phyloP scores from a whole-genome alignment of 83 land plant genomes.

The Diphasiastrum complanatum region DNA sequence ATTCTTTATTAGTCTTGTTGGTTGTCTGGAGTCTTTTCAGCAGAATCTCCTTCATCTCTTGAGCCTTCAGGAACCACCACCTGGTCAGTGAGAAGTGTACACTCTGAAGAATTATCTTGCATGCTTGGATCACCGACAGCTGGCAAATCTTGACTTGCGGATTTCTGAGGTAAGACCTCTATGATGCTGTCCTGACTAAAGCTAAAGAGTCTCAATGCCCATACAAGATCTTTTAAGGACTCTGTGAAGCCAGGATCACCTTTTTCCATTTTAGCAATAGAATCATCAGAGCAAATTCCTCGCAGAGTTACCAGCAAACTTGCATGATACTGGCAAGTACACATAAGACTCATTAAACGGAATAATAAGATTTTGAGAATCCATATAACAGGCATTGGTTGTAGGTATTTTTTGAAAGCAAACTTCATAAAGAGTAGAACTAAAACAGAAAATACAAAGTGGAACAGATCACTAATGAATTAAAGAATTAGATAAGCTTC shows the following conservation, averaged over 20 bases:
- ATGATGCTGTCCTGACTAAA: too few species aligned
- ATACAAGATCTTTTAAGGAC: slow-evolving; percentile 8
- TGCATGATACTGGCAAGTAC: slow-evolving; percentile 26
- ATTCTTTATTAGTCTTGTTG: too few species aligned
- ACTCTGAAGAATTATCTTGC: too few species aligned
- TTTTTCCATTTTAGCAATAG: slow-evolving; percentile 17
- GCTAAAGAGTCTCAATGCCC: slow-evolving; percentile 18
- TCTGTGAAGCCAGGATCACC: slow-evolving; percentile 23
- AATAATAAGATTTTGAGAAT: not conserved
- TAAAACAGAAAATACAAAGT: not conserved
- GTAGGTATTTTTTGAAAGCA: too few species aligned
- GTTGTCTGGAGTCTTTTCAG: too few species aligned
- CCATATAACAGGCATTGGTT: not conserved
- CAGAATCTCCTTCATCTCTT: too few species aligned
- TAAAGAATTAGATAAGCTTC: not conserved
- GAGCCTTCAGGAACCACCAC: too few species aligned
- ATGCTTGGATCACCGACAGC: too few species aligned
- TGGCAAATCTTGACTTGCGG: too few species aligned
- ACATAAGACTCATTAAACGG: not conserved
- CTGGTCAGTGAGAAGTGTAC: too few species aligned
- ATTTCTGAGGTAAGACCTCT: too few species aligned
- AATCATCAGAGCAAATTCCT: not conserved
- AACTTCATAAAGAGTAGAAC: not conserved
- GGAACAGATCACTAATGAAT: not conserved
- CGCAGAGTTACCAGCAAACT: slow-evolving; percentile 20